A percentile compares a stretch with the other conserved stretches of the same genome.
These are phyloP conservation scores for Ambrosia hybrid DNA, from an alignment of 140 eudicot genomes.

Conservation along the genomic window DNA sequence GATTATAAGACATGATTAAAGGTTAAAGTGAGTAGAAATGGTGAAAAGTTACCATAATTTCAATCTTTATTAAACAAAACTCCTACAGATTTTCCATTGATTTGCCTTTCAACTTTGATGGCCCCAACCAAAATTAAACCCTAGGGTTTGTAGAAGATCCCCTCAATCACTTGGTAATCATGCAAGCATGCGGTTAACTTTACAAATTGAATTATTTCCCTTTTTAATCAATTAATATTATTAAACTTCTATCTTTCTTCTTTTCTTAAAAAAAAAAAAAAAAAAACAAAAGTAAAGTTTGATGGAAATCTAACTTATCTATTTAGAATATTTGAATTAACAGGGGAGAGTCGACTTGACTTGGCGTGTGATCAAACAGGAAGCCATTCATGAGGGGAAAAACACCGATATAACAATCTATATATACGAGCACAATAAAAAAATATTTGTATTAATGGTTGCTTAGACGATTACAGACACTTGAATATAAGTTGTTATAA, in stretches of 20 bases:
- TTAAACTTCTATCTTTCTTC: not conserved
- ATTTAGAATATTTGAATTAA: too few species aligned
- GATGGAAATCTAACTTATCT: not conserved
- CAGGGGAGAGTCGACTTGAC: too few species aligned
- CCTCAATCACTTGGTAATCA: slow-evolving; percentile 38
- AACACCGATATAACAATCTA: too few species aligned
- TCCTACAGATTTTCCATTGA: slow-evolving; percentile 34
- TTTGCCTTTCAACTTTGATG: slow-evolving; percentile 26
- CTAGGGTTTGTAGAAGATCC: slow-evolving; percentile 25
- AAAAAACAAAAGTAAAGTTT: not conserved
- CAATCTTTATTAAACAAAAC: slow-evolving; percentile 33
- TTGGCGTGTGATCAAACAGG: too few species aligned
- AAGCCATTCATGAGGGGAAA: too few species aligned
- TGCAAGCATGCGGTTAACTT: slow-evolving; percentile 1
- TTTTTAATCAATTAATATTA: not conserved
- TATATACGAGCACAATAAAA: too few species aligned
- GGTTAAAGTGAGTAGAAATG: slow-evolving; percentile 30
- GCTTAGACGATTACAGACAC: too few species aligned
- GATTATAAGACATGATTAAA: slow-evolving; percentile 37
- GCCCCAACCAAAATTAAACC: slow-evolving; percentile 26
- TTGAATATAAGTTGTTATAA: too few species aligned
- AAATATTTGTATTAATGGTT: too few species aligned
- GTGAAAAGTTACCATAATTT: slow-evolving; percentile 35
- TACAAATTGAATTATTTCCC: not conserved
- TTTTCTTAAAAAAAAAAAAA: not conserved